Evolutionary conservation across 331 rosid genomes (phyloP).

Genomic region (Telfairia occidentalis): DNA sequence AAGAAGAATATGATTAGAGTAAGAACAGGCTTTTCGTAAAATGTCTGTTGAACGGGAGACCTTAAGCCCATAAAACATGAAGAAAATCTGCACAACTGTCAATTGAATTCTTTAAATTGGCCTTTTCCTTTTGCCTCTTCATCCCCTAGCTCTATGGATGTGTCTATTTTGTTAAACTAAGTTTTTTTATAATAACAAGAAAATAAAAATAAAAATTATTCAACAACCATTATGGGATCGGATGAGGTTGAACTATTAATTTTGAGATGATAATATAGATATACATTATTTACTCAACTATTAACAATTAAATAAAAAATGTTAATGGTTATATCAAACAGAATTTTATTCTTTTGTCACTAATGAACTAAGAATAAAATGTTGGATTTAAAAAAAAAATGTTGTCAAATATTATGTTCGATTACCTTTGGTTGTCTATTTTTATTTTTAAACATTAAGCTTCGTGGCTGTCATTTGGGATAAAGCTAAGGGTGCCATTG

Average conservation of each 20-base stretch:
- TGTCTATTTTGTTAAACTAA: neutral
- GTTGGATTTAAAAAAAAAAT: neutral
- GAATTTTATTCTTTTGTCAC: neutral
- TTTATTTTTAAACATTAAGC: neutral
- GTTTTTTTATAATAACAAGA: too few species aligned
- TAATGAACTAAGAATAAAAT: neutral
- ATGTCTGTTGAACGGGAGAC: conserved; percentile 86
- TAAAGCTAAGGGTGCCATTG: too few species aligned
- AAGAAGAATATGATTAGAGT: neutral
- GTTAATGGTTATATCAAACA: neutral
- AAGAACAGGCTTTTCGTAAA: conserved; percentile 29
- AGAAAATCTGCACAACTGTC: conserved; percentile 39
- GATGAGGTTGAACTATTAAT: too few species aligned
- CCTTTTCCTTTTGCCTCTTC: neutral
- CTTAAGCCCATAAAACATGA: conserved; percentile 54
- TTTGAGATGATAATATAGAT: too few species aligned
- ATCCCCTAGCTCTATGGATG: neutral
- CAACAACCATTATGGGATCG: too few species aligned
- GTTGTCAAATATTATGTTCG: too few species aligned
- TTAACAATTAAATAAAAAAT: neutral
- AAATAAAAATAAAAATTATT: too few species aligned
- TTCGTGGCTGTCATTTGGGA: too few species aligned
- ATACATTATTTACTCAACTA: too few species aligned
- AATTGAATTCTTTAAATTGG: conserved; percentile 5
- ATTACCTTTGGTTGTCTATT: neutral